Conservation (phyloP, 768 basidiomycete species). For the Suillus cothurnatus region DNA sequence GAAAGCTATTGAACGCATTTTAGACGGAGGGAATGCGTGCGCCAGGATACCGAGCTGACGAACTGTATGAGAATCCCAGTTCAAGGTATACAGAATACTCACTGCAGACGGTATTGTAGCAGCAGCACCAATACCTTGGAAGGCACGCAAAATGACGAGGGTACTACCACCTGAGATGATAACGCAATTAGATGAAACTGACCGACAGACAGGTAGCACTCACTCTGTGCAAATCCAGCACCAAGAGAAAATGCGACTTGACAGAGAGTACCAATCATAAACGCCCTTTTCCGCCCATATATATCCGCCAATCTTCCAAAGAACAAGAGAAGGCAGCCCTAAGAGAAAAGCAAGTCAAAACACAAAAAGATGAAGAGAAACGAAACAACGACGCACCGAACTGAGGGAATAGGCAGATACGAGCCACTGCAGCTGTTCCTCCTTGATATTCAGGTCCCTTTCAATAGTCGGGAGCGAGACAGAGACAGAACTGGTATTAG, state of each 20-base stretch:
- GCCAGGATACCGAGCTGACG: constrained; percentile 79
- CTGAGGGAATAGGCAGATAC: constrained; percentile 67
- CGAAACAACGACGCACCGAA: constrained; percentile 45
- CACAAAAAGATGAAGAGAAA: background rate
- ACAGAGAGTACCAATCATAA: constrained; percentile 58
- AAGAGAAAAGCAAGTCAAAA: background rate
- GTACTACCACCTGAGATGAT: constrained; percentile 49
- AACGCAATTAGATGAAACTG: background rate
- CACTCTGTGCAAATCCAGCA: constrained; percentile 62
- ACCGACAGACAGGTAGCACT: constrained; percentile 8
- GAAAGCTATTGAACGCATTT: constrained; percentile 74
- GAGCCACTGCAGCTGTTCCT: constrained; percentile 66
- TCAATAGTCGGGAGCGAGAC: constrained; percentile 58
- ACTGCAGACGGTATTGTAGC: constrained; percentile 76
- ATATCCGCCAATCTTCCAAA: constrained; percentile 81
- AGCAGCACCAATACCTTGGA: constrained; percentile 81
- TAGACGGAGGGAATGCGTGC: constrained; percentile 69
- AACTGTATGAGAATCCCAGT: constrained; percentile 6
- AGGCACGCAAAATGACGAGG: constrained; percentile 70
- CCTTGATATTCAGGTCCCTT: constrained; percentile 48
- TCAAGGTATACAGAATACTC: constrained; percentile 18
- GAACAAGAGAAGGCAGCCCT: constrained; percentile 80
- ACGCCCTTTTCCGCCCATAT: constrained; percentile 71
- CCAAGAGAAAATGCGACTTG: constrained; percentile 61
- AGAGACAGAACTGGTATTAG: constrained; percentile 44